A percentile compares a stretch with the other conserved stretches of the same genome.
phyloP scores from a whole-genome alignment of 805 yeast species.

The Lachancea sp. region DNA sequence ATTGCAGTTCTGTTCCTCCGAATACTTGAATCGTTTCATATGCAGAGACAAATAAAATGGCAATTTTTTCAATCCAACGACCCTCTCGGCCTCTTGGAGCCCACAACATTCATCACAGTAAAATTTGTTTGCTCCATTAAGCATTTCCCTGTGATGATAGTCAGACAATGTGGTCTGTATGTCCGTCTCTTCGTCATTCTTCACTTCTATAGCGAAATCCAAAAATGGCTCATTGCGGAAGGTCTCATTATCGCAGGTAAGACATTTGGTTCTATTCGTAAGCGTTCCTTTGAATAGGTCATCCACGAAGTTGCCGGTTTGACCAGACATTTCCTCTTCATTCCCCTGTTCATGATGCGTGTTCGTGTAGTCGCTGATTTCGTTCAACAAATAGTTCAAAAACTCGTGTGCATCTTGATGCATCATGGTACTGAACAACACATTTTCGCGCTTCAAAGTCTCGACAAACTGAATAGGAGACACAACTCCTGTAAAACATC shows the following conservation, averaged over 20 bases:
- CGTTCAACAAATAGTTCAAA: conserved; percentile 78
- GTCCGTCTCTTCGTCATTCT: conserved; percentile 65
- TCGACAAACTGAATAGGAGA: conserved; percentile 73
- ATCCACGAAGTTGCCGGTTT: conserved; percentile 47
- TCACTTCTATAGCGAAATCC: conserved; percentile 81
- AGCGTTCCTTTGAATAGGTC: conserved; percentile 77
- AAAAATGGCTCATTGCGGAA: conserved; percentile 79
- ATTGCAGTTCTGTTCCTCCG: conserved; percentile 72
- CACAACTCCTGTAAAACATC: conserved; percentile 68
- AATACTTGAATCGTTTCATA: conserved; percentile 85
- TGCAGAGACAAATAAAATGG: conserved; percentile 81
- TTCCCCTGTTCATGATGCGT: conserved; percentile 8
- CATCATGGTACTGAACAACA: conserved; percentile 81
- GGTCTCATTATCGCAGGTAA: conserved; percentile 79
- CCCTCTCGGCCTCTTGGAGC: conserved; percentile 88
- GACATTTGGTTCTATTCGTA: conserved; percentile 83
- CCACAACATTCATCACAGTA: conserved; percentile 88
- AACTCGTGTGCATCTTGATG: conserved; percentile 99
- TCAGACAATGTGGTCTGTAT: conserved; percentile 39
- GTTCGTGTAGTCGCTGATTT: conserved; percentile 42
- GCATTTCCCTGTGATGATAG: conserved; percentile 78
- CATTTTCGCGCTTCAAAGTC: conserved; percentile 73
- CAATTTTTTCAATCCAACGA: conserved; percentile 68
- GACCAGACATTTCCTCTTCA: conserved; percentile 7
- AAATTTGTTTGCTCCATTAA: conserved; percentile 83